These are phyloP conservation scores for Penicillium olsonii DNA, from an alignment of 2,329 filamentous ascomycete species.

Conservation along the genomic window DNA sequence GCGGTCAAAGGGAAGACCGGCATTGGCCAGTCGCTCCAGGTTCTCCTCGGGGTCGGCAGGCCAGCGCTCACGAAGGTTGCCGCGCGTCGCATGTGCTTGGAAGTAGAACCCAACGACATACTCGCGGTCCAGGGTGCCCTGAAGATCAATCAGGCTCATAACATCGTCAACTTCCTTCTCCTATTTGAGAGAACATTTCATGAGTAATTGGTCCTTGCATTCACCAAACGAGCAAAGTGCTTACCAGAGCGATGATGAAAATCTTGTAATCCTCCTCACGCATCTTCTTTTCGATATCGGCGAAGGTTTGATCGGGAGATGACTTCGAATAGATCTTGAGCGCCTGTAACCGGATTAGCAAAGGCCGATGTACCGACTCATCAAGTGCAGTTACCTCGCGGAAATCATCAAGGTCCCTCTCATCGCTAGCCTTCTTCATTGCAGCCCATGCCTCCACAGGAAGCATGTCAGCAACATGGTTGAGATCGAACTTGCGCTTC, in stretches of 20 bases:
- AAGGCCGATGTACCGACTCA: background rate
- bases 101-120: conserved; percentile 55
- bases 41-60: conserved; percentile 53
- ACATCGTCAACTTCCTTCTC: conserved; percentile 44
- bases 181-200: conserved; percentile 25
- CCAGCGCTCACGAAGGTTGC: conserved; percentile 51
- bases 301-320: conserved; percentile 47
- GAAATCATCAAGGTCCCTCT: conserved; percentile 54
- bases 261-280: conserved; percentile 50
- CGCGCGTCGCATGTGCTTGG: conserved; percentile 49
- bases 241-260: conserved; percentile 55
- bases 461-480: conserved; percentile 48
- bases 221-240: background rate
- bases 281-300: conserved; percentile 53
- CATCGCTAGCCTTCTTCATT: conserved; percentile 51
- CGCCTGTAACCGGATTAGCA: conserved; percentile 32
- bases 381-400: conserved; percentile 38
- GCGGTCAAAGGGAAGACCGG: conserved; percentile 54
- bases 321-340: conserved; percentile 56
- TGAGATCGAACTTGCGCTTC: conserved; percentile 47
- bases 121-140: conserved; percentile 54
- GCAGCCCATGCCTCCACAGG: conserved; percentile 53
- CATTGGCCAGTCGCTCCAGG: conserved; percentile 52
- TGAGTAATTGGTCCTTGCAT: conserved; percentile 1
- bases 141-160: conserved; percentile 54